Percentiles rank a stretch among this genome's conserved stretches.
Evolutionary conservation across 2,329 filamentous ascomycete genomes (phyloP).

Genomic region (Botrytis hyacinthi): DNA sequence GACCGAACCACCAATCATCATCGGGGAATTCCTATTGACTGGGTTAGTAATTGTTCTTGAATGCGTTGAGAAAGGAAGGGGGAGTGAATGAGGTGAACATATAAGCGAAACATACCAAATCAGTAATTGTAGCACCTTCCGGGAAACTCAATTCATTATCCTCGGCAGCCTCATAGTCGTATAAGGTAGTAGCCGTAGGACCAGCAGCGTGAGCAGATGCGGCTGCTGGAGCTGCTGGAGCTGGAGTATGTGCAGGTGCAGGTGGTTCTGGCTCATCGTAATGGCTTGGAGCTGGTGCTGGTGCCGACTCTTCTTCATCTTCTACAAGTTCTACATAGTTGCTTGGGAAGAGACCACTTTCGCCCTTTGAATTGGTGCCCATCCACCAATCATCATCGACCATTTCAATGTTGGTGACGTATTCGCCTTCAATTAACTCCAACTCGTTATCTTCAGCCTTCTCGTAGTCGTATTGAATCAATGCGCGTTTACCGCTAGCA

Average conservation of each 20-base stretch:
- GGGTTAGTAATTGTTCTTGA: constrained; percentile 22
- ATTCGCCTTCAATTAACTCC: constrained; percentile 83
- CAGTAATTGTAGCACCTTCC: constrained; percentile 78
- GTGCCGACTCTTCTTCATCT: constrained; percentile 48
- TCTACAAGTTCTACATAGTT: constrained; percentile 92
- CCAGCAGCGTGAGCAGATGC: constrained; percentile 13
- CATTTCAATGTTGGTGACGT: constrained; percentile 90
- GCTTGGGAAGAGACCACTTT: constrained; percentile 89
- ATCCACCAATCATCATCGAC: constrained; percentile 99
- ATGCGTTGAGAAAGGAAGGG: neutral
- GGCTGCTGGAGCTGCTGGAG: constrained; percentile 53
- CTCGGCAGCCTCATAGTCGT: constrained; percentile 96
- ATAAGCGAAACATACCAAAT: constrained; percentile 59
- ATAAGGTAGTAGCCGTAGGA: constrained; percentile 69
- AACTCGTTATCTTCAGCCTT: constrained; percentile 98
- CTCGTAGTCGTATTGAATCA: constrained; percentile 93
- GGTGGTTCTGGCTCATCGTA: constrained; percentile 28
- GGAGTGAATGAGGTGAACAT: neutral
- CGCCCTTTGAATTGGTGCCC: constrained; percentile 81
- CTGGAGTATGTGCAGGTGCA: constrained; percentile 37
- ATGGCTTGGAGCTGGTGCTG: constrained; percentile 35
- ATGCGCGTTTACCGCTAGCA: constrained; percentile 65
- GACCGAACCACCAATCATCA: constrained; percentile 92
- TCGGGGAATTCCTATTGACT: constrained; percentile 81
- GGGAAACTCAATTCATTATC: constrained; percentile 88